Evolutionary conservation across 352 stramenopile species (phyloP), one percentile per base, ranked within the genome.

Genomic region (Globisporangium takayamanum): DNA sequence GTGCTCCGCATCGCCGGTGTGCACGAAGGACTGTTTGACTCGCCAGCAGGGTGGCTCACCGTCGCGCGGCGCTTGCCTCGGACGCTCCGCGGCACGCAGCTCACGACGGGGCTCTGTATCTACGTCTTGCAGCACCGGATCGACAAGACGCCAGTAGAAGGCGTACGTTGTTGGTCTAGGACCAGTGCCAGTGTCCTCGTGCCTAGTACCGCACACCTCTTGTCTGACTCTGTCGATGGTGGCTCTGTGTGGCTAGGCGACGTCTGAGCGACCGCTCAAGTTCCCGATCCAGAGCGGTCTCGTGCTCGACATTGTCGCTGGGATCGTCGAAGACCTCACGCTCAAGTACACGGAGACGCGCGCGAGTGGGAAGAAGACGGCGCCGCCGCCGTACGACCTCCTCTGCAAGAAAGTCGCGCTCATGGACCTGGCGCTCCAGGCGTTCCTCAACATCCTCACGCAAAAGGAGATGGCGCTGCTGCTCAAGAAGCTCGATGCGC

Each of bases 111-210:
- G 12, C 58, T 94, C 33, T 69, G 81, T 6, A 76, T 92, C 50
- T 94, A 92, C 62, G 80, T 94, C 6, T 56, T 94, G 49, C 80
- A 94, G 67, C 81, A 92, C 47, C 79, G 81, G 30, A 89, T 89
- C 50, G 81, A 90, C 69, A 85, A 85, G 59, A 46, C 57, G 16
- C 44, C 67, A 33, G 64, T 69, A n/a, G 53, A 85, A 72, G 66
- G 69, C 30, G 74, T 84, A 67, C 50, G 70, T 69, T 39, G 33
- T 39, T 39, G 33, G 7, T 1, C 33, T 10, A 39, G 33, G 33
- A 12, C n/a, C 12, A 12, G n/a, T 28, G 42, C 42, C 16, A 5
- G 16, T 20, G 6, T 37, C 12, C 37, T 26, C 5, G 5, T 20
- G 26, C 12, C 22, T 25, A 7, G 15, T 16, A 1, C 15, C 42